These are phyloP conservation scores for Saitozyma sp. DNA, from an alignment of 768 basidiomycete genomes.

Conservation along the genomic window DNA sequence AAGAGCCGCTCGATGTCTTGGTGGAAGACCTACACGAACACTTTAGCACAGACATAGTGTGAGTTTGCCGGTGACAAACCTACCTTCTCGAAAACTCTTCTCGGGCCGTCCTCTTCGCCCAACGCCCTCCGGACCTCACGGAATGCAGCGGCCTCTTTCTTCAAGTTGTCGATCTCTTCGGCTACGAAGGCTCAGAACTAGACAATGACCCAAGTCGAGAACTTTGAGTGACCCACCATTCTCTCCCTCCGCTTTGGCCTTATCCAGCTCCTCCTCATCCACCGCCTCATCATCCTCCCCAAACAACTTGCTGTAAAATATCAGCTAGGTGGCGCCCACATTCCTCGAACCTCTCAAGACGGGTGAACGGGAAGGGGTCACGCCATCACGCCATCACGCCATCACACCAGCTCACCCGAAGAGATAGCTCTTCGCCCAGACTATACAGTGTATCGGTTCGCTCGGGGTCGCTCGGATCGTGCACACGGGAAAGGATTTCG, in stretches of 20 bases:
- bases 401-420: slow-evolving; percentile 72
- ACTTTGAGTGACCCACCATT: slow-evolving; percentile 63
- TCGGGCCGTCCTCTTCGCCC: slow-evolving; percentile 63
- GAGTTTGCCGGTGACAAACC: not conserved
- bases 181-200: slow-evolving; percentile 56
- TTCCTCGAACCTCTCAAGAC: no score
- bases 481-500: slow-evolving; percentile 94
- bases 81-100: slow-evolving; percentile 81
- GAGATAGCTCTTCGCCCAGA: slow-evolving; percentile 97
- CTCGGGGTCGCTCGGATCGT: slow-evolving; percentile 96
- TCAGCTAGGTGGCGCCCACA: slow-evolving; percentile 12
- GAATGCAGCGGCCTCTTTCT: slow-evolving; percentile 88
- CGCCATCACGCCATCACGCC: not conserved
- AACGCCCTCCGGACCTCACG: slow-evolving; percentile 71
- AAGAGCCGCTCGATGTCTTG: slow-evolving; percentile 83
- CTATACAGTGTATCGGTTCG: slow-evolving; percentile 97
- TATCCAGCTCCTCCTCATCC: slow-evolving; percentile 76
- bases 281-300: slow-evolving; percentile 79
- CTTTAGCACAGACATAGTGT: slow-evolving; percentile 1
- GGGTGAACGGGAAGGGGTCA: no score
- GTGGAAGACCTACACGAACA: slow-evolving; percentile 77
- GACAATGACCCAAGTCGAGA: no score
- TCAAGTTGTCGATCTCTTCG: slow-evolving; percentile 82
- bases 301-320: slow-evolving; percentile 72
- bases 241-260: slow-evolving; percentile 88